Evolutionary conservation across 148 eudicot genomes (phyloP), one percentile per base, ranked within the genome.

Genomic region (Hydrangea macrophylla): DNA sequence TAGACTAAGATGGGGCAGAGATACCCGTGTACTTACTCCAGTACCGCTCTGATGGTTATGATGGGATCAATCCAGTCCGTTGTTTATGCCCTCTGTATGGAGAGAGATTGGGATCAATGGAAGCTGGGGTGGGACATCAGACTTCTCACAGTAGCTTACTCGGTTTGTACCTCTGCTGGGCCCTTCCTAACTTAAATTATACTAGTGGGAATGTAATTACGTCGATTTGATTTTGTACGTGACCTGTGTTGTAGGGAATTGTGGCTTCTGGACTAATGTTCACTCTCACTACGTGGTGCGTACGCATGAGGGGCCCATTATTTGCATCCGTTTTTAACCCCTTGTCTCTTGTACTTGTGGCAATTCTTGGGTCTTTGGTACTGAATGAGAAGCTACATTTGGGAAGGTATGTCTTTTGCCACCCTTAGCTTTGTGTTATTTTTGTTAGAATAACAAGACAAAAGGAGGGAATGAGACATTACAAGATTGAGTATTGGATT

Each of bases 41-140:
- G 78, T 75, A 80, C 87, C 0, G 88, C 92, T 37, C 70, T 92
- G 64, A 78, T 82, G 84, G 37, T 72, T 13, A 2, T 60, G 4
- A 76, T 81, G 84, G 90, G 82, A 40, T 48, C 88, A 11, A 37
- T 88, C 36, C 97, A 86, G 60, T 37, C 82, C 3, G 26, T 74
- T 45, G 73, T 28, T 0, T 83, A 69, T 53, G 87, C 88, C 6
- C 23, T 85, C 0, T 77, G 82, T 62, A 58, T 64, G 9, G 86
- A 88, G 55, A 79, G 78, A 70, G 75, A 86, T 28, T 85, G 80
- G 92, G 71, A 32, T 1, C 69, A 76, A 3, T 92, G 97, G 97
- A 80, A 72, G 62, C 63, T 92, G 75, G 92, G 92, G 9, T 86
- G 95, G 95, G 61, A 92, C 63, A 73, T 92, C 39, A 84, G 85